Evolutionary conservation across 2,329 filamentous ascomycete species (phyloP).

Genomic region (Fusarium incarnatum): DNA sequence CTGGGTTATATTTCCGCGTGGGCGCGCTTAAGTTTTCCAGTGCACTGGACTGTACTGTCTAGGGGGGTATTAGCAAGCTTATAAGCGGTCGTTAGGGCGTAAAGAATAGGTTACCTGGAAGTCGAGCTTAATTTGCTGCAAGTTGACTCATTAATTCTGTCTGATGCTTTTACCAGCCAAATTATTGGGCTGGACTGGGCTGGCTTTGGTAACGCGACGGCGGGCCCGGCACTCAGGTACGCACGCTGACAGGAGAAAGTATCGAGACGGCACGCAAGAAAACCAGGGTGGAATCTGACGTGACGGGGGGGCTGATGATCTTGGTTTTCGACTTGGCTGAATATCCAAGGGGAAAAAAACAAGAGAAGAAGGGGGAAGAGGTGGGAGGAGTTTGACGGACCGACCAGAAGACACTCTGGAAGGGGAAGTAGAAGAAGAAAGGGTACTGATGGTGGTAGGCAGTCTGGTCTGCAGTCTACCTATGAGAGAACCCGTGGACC

Average conservation of each 20-base stretch:
- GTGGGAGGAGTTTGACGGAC: conserved; percentile 32
- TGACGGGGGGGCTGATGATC: conserved; percentile 29
- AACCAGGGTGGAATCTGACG: conserved; percentile 33
- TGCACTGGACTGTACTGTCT: conserved; percentile 4
- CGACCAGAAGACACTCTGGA: conserved; percentile 1
- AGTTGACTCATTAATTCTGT: neutral
- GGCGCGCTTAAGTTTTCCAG: conserved; percentile 41
- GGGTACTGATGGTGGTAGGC: conserved; percentile 22
- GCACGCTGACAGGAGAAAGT: conserved; percentile 18
- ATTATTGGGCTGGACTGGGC: conserved; percentile 13
- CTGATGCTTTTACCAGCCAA: neutral
- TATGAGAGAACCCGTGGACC: conserved; percentile 25
- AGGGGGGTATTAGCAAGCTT: neutral
- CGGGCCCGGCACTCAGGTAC: conserved; percentile 37
- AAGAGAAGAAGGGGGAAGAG: conserved; percentile 25
- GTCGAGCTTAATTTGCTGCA: neutral
- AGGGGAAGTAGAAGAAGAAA: conserved; percentile 21
- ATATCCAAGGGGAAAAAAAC: conserved; percentile 1
- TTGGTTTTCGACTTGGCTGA: conserved; percentile 19
- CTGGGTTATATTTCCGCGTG: conserved; percentile 38
- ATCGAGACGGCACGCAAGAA: conserved; percentile 30
- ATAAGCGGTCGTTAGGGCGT: neutral
- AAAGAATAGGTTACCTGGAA: neutral
- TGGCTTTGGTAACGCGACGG: conserved; percentile 29
- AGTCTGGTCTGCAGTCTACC: conserved; percentile 25